phyloP scores from a whole-genome alignment of 306 rosid species.

The Phaseolus lunatus region DNA sequence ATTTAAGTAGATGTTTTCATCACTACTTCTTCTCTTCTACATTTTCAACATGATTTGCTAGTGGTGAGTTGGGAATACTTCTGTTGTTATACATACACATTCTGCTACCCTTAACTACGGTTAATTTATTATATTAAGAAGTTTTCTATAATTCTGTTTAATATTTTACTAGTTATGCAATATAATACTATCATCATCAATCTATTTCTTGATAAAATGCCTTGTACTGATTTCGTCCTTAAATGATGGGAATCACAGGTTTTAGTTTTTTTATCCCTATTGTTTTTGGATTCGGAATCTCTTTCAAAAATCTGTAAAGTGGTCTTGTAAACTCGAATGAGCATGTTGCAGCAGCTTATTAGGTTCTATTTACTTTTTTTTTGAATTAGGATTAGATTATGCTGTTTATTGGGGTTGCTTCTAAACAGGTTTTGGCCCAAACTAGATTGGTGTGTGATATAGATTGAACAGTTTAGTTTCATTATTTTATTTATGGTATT shows the following conservation, averaged over 20 bases:
- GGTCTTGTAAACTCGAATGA: not conserved
- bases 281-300: not conserved
- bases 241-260: not conserved
- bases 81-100: not conserved
- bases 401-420: not conserved
- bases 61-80: constrained; percentile 5
- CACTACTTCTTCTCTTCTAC: not conserved
- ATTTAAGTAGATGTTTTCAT: constrained; percentile 20
- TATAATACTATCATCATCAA: constrained; percentile 5
- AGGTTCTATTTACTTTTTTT: not conserved
- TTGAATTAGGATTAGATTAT: not conserved
- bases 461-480: constrained; percentile 4
- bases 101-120: constrained; percentile 20
- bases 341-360: not conserved
- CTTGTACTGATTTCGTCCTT: constrained; percentile 5
- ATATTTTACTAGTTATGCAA: constrained; percentile 24
- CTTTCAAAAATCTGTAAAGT: not conserved
- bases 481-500: constrained; percentile 14
- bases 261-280: not conserved
- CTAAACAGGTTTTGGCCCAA: constrained; percentile 13
- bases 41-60: constrained; percentile 2
- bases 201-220: constrained; percentile 32
- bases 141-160: constrained; percentile 26
- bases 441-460: not conserved
- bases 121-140: constrained; percentile 22